Evolutionary conservation across 2,329 filamentous ascomycete species (phyloP), one percentile per base, ranked within the genome.

Genomic region (Nemania bipapillata): DNA sequence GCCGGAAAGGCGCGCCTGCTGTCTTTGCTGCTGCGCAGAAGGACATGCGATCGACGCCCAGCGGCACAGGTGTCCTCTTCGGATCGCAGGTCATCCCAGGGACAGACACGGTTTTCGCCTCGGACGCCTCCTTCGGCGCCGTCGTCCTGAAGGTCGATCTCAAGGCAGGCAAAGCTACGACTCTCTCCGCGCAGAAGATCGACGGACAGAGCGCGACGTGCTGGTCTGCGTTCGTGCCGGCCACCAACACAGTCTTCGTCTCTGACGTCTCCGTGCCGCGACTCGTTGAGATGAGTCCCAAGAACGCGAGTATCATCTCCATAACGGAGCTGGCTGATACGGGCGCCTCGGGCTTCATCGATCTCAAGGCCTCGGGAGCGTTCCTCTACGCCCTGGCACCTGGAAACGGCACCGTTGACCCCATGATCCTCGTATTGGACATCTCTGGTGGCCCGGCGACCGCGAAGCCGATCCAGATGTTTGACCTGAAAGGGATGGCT

Each of bases 331-430:
- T 85, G 57, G 56, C 7, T 79, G 78, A 4, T 84, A 82, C 24
- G 83, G 82, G 0, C 85, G 87, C 70, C 79, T 54, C 81, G 0
- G 89, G 88, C 0, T 78, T 90, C 56, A 85, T 86, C 62, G 89
- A 91, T 74, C 73, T 90, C 11, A 75, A 74, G 8, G 83, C 84
- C 0, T 81, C 81, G 0, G 88, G 89, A 0, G 78, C 79, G 30
- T 87, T 88, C 68, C 65, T 91, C 0, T 91, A 90, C 74, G 87
- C 85, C 0, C 76, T 91, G 3, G 81, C 81, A 2, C 86, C 86
- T 0, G 86, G 86, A 0, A 86, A 87, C 65, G 85, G 83, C 0
- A 81, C 77, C 17, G 76, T 54, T 8, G 50, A 54, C 12, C 50
- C 50, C 15, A 32, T 35, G 50, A 54, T 54, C 26, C 7, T 54